phyloP scores from a whole-genome alignment of 192 early-diverging fungal species.

The Helicostylum pulchrum region DNA sequence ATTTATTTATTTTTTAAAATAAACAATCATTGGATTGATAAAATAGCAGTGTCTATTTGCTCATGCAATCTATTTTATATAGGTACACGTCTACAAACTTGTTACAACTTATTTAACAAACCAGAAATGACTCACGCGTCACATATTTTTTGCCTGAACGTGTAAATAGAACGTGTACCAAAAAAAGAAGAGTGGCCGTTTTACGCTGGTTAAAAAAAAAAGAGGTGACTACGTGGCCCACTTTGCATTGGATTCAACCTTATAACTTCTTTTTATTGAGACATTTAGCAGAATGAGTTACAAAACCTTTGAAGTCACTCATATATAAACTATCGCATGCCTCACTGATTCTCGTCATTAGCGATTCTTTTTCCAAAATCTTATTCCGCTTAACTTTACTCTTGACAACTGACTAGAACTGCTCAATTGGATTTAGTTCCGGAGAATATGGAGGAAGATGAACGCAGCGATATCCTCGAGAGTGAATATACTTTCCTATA shows the following conservation, averaged over 20 bases:
- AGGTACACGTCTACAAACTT: too few relatives aligned
- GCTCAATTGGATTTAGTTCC: conserved; percentile 35
- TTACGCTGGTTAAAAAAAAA: background rate
- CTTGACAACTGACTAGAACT: conserved; percentile 33
- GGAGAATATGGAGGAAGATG: conserved; percentile 34
- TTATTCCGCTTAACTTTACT: conserved; percentile 24
- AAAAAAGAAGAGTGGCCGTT: background rate
- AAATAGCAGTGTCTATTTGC: too few relatives aligned
- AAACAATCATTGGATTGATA: too few relatives aligned
- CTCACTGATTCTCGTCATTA: conserved; percentile 12
- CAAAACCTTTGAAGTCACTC: conserved; percentile 21
- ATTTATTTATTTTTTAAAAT: too few relatives aligned
- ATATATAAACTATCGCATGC: conserved; percentile 18
- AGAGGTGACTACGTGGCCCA: background rate
- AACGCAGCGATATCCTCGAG: conserved; percentile 20
- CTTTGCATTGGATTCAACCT: background rate
- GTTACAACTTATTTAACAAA: too few relatives aligned
- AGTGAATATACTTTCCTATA: conserved; percentile 25
- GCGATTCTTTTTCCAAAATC: conserved; percentile 22
- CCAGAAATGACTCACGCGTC: too few relatives aligned
- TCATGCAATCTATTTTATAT: too few relatives aligned
- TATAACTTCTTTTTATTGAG: conserved; percentile 16
- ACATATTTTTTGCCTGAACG: conserved; percentile 15
- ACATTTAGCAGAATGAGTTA: conserved; percentile 22
- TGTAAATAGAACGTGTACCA: conserved; percentile 8